These are phyloP conservation scores for Eragrostis nindensis DNA, from an alignment of 176 grass and related monocot species.

Conservation along the genomic window DNA sequence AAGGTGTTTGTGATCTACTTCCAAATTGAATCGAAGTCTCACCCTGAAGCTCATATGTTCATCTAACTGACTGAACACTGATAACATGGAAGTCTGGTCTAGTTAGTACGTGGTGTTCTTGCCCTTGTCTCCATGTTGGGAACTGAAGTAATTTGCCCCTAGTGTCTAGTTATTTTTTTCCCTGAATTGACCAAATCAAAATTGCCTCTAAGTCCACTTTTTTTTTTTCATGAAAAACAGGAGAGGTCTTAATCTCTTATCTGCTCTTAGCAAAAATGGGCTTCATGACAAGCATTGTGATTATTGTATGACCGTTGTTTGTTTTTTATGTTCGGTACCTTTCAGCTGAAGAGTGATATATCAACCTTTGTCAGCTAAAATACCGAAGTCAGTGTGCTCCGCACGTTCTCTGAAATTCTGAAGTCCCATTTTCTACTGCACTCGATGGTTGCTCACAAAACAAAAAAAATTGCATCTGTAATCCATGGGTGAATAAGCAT, in stretches of 20 bases:
- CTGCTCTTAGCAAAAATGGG: background rate
- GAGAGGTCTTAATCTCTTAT: background rate
- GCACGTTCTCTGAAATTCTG: too few species aligned
- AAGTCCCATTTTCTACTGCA: background rate
- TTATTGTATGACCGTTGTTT: background rate
- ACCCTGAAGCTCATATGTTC: background rate
- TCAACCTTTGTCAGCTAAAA: background rate
- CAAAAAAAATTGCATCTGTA: background rate
- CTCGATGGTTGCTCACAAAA: background rate
- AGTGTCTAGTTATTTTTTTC: too few species aligned
- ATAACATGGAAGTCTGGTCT: background rate
- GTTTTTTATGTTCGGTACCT: constrained; percentile 16
- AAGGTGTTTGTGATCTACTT: background rate
- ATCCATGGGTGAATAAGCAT: background rate
- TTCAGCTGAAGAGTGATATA: background rate
- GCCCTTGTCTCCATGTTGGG: background rate
- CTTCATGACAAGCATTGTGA: constrained; percentile 15
- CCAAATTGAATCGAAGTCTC: background rate
- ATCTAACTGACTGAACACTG: background rate
- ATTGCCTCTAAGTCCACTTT: background rate
- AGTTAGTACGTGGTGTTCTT: background rate
- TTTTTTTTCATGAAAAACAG: background rate
- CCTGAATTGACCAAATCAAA: background rate
- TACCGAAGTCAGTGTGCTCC: too few species aligned
- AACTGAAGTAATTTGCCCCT: too few species aligned